These are phyloP conservation scores for Yarrowia sp. DNA, from an alignment of 805 yeast genomes.

Conservation along the genomic window DNA sequence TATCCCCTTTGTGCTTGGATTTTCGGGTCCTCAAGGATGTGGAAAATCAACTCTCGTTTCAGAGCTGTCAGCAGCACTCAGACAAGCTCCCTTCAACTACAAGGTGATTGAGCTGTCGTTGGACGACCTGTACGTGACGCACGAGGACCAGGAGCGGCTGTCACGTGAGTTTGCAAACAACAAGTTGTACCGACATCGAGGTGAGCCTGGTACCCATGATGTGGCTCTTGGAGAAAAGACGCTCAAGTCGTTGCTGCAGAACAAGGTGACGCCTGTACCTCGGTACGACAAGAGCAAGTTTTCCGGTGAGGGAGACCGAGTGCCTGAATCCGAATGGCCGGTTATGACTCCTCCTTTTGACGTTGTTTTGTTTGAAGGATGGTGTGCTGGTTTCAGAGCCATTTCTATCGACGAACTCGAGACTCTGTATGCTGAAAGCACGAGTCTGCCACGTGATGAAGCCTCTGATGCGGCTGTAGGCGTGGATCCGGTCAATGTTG, in stretches of 20 bases:
- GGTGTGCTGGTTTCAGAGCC: conserved; percentile 81
- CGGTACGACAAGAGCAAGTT: conserved; percentile 72
- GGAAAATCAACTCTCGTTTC: conserved; percentile 41
- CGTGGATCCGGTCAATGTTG: conserved; percentile 19
- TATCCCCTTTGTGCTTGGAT: conserved; percentile 35
- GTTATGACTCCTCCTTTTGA: conserved; percentile 47
- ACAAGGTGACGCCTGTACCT: conserved; percentile 50
- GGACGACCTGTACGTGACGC: conserved; percentile 82
- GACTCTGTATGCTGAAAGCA: conserved; percentile 36
- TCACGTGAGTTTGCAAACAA: conserved; percentile 47
- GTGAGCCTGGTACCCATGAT: conserved; percentile 95
- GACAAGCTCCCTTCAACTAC: conserved; percentile 41
- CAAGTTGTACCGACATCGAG: conserved; percentile 68
- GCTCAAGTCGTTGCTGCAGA: conserved; percentile 39
- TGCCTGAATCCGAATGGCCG: conserved; percentile 44
- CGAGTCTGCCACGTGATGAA: conserved; percentile 25
- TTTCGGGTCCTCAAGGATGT: conserved; percentile 43
- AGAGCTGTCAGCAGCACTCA: conserved; percentile 35
- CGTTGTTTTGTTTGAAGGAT: conserved; percentile 82
- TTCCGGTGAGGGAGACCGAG: conserved; percentile 78
- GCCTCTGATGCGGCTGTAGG: neutral
- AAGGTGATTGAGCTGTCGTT: conserved; percentile 53
- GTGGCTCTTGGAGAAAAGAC: conserved; percentile 44
- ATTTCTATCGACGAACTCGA: conserved; percentile 39
- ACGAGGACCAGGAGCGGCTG: conserved; percentile 54